These are phyloP conservation scores for Erodium trifolium DNA, from an alignment of 441 rosid species.

Conservation along the genomic window DNA sequence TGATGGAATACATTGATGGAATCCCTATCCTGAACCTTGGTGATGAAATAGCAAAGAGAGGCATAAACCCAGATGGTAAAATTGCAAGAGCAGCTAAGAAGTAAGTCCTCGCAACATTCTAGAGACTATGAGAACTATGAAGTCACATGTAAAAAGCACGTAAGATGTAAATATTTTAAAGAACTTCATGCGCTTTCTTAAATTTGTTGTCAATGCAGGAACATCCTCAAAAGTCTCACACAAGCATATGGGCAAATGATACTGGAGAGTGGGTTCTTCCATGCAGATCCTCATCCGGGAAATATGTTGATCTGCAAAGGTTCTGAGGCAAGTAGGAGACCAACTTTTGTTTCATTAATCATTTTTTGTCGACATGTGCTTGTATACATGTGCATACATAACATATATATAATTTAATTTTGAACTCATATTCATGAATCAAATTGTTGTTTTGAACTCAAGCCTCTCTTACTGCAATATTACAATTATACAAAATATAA, in stretches of 20 bases:
- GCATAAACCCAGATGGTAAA: constrained; percentile 78
- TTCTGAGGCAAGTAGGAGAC: constrained; percentile 59
- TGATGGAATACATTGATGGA: constrained; percentile 91
- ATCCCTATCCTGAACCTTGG: constrained; percentile 84
- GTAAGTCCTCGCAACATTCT: constrained; percentile 58
- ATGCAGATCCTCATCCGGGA: constrained; percentile 96
- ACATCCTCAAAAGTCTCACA: constrained; percentile 72
- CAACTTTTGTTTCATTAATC: neutral
- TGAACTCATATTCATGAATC: neutral
- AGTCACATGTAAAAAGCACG: too few relatives aligned
- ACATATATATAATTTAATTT: neutral
- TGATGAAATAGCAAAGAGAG: constrained; percentile 83
- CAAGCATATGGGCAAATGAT: constrained; percentile 92
- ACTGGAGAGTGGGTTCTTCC: constrained; percentile 90
- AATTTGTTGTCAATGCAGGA: constrained; percentile 37
- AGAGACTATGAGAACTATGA: constrained; percentile 21
- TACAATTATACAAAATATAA: constrained; percentile 9
- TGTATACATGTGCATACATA: neutral
- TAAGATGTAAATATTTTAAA: neutral
- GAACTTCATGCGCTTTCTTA: constrained; percentile 12
- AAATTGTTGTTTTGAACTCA: neutral
- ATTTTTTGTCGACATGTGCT: neutral
- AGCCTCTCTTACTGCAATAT: neutral
- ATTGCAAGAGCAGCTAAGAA: constrained; percentile 83
- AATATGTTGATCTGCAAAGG: constrained; percentile 83